Percentiles rank a stretch among this genome's conserved stretches.
Evolutionary conservation across 768 basidiomycete species (phyloP).

Genomic region (Myochromella boudieri): DNA sequence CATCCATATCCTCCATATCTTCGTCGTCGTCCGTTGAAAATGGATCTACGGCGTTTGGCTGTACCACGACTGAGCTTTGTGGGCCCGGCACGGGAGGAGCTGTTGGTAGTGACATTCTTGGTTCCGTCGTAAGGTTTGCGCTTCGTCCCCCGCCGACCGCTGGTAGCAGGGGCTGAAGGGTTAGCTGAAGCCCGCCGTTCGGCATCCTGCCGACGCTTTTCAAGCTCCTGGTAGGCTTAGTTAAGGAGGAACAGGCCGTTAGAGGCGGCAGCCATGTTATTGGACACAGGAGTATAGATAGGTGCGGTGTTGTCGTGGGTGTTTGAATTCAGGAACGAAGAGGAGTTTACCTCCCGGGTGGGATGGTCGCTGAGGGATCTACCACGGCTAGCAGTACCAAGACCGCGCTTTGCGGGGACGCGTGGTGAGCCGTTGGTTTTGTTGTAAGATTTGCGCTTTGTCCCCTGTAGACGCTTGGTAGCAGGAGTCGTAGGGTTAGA

Average conservation of each 20-base stretch:
- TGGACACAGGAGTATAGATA: too few relatives aligned
- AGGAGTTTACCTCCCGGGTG: too few relatives aligned
- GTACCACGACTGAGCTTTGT: slow-evolving; percentile 40
- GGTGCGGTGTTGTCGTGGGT: too few relatives aligned
- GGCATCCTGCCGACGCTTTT: slow-evolving; percentile 92
- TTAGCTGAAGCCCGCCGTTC: slow-evolving; percentile 48
- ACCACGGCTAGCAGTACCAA: too few relatives aligned
- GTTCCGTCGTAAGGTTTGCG: slow-evolving; percentile 64
- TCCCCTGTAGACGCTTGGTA: too few relatives aligned
- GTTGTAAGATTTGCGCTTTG: too few relatives aligned
- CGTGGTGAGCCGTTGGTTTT: too few relatives aligned
- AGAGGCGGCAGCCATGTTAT: too few relatives aligned
- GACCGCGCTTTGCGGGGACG: too few relatives aligned
- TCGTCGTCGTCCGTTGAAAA: slow-evolving; percentile 37
- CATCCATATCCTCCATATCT: slow-evolving; percentile 40
- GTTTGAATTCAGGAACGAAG: slow-evolving; percentile 38
- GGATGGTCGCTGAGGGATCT: too few relatives aligned
- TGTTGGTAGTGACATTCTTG: slow-evolving; percentile 30
- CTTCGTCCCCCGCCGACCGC: slow-evolving; percentile 64
- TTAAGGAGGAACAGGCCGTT: slow-evolving; percentile 93
- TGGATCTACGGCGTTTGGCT: slow-evolving; percentile 30
- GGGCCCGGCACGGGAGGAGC: slow-evolving; percentile 20
- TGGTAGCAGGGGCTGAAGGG: slow-evolving; percentile 27
- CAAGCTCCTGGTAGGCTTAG: slow-evolving; percentile 95
- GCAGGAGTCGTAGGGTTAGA: slow-evolving; percentile 18